Evolutionary conservation across 306 rosid genomes (phyloP).

Genomic region (Hylodesmum podocarpum): DNA sequence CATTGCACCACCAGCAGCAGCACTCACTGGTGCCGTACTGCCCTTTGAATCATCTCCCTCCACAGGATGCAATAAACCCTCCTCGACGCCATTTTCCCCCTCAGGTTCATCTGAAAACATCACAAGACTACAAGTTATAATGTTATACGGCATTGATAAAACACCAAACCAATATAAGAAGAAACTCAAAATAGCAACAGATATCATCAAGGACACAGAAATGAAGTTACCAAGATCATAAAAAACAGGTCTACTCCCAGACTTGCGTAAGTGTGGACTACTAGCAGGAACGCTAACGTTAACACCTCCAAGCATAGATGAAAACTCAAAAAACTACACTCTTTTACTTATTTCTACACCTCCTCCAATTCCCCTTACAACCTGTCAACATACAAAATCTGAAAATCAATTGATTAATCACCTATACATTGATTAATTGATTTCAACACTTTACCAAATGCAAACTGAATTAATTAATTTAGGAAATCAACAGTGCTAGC

Average conservation of each 20-base stretch:
- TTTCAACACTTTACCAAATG: not conserved
- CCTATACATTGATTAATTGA: not conserved
- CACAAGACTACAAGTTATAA: slow-evolving; percentile 31
- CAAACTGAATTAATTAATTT: not conserved
- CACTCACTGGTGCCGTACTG: slow-evolving; percentile 39
- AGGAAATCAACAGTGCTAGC: not conserved
- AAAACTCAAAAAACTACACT: slow-evolving; percentile 37
- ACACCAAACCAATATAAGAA: not conserved
- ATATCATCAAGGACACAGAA: not conserved
- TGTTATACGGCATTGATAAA: not conserved
- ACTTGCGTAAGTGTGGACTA: slow-evolving; percentile 92
- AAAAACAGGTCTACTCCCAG: slow-evolving; percentile 88
- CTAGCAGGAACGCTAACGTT: slow-evolving; percentile 47
- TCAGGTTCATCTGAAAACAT: slow-evolving; percentile 53
- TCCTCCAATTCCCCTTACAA: slow-evolving; percentile 29
- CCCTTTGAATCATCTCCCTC: slow-evolving; percentile 60
- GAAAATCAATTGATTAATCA: not conserved
- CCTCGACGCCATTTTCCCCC: slow-evolving; percentile 70
- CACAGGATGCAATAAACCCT: slow-evolving; percentile 47
- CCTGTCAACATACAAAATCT: slow-evolving; percentile 44
- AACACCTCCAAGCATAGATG: slow-evolving; percentile 87
- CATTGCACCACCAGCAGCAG: slow-evolving; percentile 47
- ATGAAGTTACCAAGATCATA: slow-evolving; percentile 71
- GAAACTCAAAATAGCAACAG: not conserved
- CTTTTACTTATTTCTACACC: slow-evolving; percentile 6